Conservation (phyloP, 1,284 basidiomycete species). For the Testicularia cyperi region DNA sequence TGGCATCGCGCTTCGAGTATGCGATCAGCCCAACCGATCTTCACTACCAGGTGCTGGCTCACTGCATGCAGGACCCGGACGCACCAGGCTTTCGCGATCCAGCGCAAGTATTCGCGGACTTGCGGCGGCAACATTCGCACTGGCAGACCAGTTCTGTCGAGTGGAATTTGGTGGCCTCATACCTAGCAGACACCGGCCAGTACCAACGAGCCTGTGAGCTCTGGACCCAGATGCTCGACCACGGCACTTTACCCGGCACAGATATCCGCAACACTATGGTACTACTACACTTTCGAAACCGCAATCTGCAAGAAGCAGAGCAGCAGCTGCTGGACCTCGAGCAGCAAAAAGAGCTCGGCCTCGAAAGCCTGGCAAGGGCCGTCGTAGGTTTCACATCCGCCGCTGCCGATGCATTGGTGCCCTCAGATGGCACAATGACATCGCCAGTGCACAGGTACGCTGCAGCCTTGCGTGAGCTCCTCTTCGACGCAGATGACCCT, state of each 20-base stretch:
- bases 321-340: conserved; percentile 1
- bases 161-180: conserved; percentile 30
- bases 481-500: too few species aligned
- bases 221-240: conserved; percentile 8
- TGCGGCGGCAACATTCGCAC: conserved; percentile 15
- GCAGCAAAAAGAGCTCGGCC: not conserved
- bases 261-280: conserved; percentile 13
- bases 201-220: conserved; percentile 8
- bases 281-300: conserved; percentile 1
- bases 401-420: too few species aligned
- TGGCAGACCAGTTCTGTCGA: conserved; percentile 26
- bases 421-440: too few species aligned
- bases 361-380: conserved; percentile 10
- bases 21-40: conserved; percentile 15
- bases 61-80: conserved; percentile 2
- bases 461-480: too few species aligned
- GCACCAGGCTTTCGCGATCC: conserved; percentile 2
- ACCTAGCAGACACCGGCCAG: conserved; percentile 1
- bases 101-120: conserved; percentile 2
- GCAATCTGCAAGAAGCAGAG: conserved; percentile 4
- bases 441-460: too few species aligned
- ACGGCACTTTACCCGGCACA: conserved; percentile 2
- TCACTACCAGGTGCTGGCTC: conserved; percentile 15
- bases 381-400: conserved; percentile 9
- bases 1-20: conserved; percentile 18